Base-by-base conservation (phyloP, 2,329 filamentous ascomycete species). In the Claviceps sp. region DNA sequence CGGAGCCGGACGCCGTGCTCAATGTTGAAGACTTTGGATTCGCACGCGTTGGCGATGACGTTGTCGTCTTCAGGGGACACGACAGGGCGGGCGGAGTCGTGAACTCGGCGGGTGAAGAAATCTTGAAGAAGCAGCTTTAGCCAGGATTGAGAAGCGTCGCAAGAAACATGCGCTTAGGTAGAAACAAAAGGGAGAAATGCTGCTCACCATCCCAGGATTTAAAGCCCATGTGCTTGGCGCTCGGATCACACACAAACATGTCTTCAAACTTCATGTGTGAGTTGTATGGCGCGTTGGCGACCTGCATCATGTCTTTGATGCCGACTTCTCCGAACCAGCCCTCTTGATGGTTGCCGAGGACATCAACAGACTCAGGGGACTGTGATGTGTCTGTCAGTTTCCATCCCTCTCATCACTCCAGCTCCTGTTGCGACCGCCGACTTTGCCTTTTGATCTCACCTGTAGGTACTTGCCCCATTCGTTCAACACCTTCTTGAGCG, bases 101-200 rank as follows among this genome's bases (percentile, higher is more conserved):
- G 71, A 51, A 85, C 73, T 5, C 69, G 52, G 5, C 84, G 74
- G 0, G 80, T 84, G 67, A 87, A 87, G 68, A 86, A 87, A 59
- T 79, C 67, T 68, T 14, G 41, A 3, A 24, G 19, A 22, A 24
- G 17, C 30, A 34, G 30, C 10, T 34, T 34, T 34, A 34, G 30
- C 30, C 30, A 34, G 11, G 3, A 34, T 10, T 34, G 10, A 10
- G 30, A 11, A 11, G 30, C 30, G 3, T 34, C 30, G 30, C 30
- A 34, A 34, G 30, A 34, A 34, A 34, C 30, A 34, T 1, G 30
- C 10, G 30, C 30, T 34, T 11, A 11, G 30, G 30, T 4, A 11
- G 30, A 34, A 11, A 34, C 30, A 47, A 41, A 41, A 30, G 17
- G 19, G 17, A 11, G 5, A 17, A 17, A 1, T 0, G 46, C 7